Base-by-base conservation (phyloP, 2,329 filamentous ascomycete genomes). In the Fusarium newnesense region DNA sequence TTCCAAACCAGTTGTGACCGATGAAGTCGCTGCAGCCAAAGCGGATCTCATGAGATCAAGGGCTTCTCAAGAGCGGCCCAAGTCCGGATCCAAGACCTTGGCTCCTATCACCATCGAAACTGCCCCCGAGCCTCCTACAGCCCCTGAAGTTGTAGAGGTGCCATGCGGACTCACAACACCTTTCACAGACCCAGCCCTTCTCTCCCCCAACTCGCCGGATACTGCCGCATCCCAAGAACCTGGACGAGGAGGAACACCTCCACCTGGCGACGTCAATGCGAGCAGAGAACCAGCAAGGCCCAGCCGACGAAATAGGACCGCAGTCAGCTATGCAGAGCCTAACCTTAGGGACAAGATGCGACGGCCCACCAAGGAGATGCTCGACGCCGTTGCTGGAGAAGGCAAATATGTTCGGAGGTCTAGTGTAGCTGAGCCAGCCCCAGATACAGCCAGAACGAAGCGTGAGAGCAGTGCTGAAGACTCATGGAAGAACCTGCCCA, bases 341-440 rank as follows among this genome's bases (percentile, higher is more conserved):
- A 96, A 93, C 77, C 85, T 96, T 46, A 88, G 92, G 70, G 92
- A 92, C 78, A 96, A 96, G 83, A 95, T 96, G 93, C 89, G 94
- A 66, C 88, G 94, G 67, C 93, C 94, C 28, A 93, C 92, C 3
- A 94, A 94, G 78, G 90, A 94, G 72, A 82, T 95, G 15, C 89
- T 92, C 40, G 93, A 95, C 80, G 93, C 93, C 3, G 93, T 96
- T 19, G 83, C 87, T 16, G 90, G 88, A n/a, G 88, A 92, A 74
- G 88, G 87, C 37, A 90, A 87, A 77, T 84, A 86, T 66, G 65
- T 85, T 73, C 79, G 84, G 56, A 81, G 84, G 60, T 82, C 80
- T 30, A 87, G 84, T 69, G 82, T 76, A 49, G 77, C 66, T 44
- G 81, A 81, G 18, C 72, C 75, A 34, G 69, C 69, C 16, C 68